Evolutionary conservation across 2,329 filamentous ascomycete species (phyloP).

Genomic region (Parafenestella ontariensis): DNA sequence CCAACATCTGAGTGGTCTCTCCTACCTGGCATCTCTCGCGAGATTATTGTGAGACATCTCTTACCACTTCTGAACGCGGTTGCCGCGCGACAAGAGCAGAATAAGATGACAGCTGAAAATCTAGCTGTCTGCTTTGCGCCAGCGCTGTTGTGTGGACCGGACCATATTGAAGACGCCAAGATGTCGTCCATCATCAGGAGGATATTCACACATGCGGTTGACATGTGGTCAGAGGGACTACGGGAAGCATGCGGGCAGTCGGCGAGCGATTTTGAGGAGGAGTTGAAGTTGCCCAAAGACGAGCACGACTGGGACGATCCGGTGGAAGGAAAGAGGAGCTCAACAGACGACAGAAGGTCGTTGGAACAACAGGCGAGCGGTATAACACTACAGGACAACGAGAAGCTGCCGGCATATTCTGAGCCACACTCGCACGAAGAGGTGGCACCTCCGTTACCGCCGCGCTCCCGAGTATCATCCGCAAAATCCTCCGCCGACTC

Average conservation of each 20-base stretch:
- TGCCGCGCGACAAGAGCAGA: slow-evolving; percentile 54
- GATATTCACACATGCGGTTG: slow-evolving; percentile 57
- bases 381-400: slow-evolving; percentile 54
- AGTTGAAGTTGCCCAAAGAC: slow-evolving; percentile 51
- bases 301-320: slow-evolving; percentile 58
- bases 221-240: slow-evolving; percentile 54
- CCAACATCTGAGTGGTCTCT: slow-evolving; percentile 56
- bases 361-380: slow-evolving; percentile 50
- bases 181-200: slow-evolving; percentile 60
- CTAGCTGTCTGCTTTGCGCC: slow-evolving; percentile 63
- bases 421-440: slow-evolving; percentile 20
- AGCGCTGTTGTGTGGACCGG: slow-evolving; percentile 59
- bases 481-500: slow-evolving; percentile 37
- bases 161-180: slow-evolving; percentile 63
- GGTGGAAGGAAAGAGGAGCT: slow-evolving; percentile 40
- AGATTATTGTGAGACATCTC: slow-evolving; percentile 59
- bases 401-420: slow-evolving; percentile 29
- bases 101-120: slow-evolving; percentile 64
- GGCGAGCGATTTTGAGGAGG: slow-evolving; percentile 45
- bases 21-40: slow-evolving; percentile 54
- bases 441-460: slow-evolving; percentile 48
- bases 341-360: slow-evolving; percentile 30
- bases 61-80: slow-evolving; percentile 60
- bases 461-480: slow-evolving; percentile 38
- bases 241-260: slow-evolving; percentile 52